phyloP scores from a whole-genome alignment of 225 moss, liverwort and hornwort species.

The Rhytidiadelphus loreus region DNA sequence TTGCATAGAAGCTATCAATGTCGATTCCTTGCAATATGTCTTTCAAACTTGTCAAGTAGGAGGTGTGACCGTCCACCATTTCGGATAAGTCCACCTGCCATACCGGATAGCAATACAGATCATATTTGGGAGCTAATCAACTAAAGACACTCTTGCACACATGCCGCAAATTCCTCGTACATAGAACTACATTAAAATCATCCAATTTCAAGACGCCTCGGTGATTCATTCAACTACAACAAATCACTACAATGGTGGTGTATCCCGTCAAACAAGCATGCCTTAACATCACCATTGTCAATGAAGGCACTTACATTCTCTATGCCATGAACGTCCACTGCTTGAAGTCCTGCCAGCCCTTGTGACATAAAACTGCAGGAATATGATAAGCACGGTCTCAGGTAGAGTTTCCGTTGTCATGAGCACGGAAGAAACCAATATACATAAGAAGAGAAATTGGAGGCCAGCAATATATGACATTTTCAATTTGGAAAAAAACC shows the following conservation, averaged over 20 bases:
- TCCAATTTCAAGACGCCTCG: background rate
- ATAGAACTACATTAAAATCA: background rate
- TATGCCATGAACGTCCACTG: slow-evolving; percentile 63
- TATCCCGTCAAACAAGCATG: no score
- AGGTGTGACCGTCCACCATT: slow-evolving; percentile 71
- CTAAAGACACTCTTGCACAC: background rate
- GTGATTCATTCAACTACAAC: background rate
- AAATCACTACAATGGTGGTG: background rate
- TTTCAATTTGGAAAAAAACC: background rate
- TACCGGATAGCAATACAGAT: background rate
- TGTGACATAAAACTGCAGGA: slow-evolving; percentile 66
- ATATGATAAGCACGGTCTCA: background rate
- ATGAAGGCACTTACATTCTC: slow-evolving; percentile 58
- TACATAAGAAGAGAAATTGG: background rate
- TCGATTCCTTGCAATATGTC: slow-evolving; percentile 57
- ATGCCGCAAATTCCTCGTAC: background rate
- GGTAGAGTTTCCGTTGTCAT: background rate
- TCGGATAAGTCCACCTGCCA: slow-evolving; percentile 87
- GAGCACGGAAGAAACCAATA: background rate
- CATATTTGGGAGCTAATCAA: background rate
- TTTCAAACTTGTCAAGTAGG: slow-evolving; percentile 55
- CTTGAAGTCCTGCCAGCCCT: slow-evolving; percentile 86
- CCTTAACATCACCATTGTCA: background rate
- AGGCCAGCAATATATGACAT: background rate
- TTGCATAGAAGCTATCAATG: slow-evolving; percentile 71